Conservation (phyloP, 1,284 basidiomycete genomes). For the Papiliotrema nemorosa region DNA sequence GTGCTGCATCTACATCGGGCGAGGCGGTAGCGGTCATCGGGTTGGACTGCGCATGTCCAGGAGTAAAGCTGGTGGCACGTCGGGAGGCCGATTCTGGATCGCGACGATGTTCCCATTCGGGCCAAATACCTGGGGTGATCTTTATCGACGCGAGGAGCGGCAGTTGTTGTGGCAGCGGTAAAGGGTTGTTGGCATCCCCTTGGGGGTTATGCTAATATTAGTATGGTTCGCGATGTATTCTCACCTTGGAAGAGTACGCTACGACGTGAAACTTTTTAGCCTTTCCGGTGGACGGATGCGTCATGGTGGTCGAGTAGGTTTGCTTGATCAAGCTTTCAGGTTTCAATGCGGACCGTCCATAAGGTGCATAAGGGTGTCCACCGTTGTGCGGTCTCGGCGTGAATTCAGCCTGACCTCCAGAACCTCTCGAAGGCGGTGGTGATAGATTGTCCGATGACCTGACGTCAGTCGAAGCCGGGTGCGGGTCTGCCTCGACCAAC, state of each 20-base stretch:
- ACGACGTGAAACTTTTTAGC: slow-evolving; percentile 48
- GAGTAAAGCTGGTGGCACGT: slow-evolving; percentile 4
- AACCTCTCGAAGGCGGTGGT: slow-evolving; percentile 27
- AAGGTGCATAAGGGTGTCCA: slow-evolving; percentile 8
- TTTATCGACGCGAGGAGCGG: slow-evolving; percentile 37
- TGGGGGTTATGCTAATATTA: slow-evolving; percentile 36
- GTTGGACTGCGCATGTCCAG: slow-evolving; percentile 10
- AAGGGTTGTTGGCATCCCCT: slow-evolving; percentile 37
- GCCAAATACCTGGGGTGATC: slow-evolving; percentile 43
- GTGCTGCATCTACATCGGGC: slow-evolving; percentile 5
- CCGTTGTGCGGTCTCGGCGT: slow-evolving; percentile 2
- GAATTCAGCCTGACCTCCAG: slow-evolving; percentile 3
- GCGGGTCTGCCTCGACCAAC: slow-evolving; percentile 20
- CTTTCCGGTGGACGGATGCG: slow-evolving; percentile 38
- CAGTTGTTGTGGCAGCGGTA: slow-evolving; percentile 43
- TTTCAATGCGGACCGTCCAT: slow-evolving; percentile 20
- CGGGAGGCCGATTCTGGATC: slow-evolving; percentile 27
- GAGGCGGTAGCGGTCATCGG: slow-evolving; percentile 18
- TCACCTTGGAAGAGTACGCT: slow-evolving; percentile 43
- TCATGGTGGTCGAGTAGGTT: slow-evolving; percentile 47
- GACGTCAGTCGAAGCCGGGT: background rate
- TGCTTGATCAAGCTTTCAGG: slow-evolving; percentile 45
- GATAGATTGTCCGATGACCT: slow-evolving; percentile 31
- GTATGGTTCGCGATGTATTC: slow-evolving; percentile 1
- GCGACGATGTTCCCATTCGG: slow-evolving; percentile 42